A percentile compares a stretch with the other conserved stretches of the same genome.
phyloP scores from a whole-genome alignment of 371 early-diverging fungal genomes.

The Mucor circinelloides region DNA sequence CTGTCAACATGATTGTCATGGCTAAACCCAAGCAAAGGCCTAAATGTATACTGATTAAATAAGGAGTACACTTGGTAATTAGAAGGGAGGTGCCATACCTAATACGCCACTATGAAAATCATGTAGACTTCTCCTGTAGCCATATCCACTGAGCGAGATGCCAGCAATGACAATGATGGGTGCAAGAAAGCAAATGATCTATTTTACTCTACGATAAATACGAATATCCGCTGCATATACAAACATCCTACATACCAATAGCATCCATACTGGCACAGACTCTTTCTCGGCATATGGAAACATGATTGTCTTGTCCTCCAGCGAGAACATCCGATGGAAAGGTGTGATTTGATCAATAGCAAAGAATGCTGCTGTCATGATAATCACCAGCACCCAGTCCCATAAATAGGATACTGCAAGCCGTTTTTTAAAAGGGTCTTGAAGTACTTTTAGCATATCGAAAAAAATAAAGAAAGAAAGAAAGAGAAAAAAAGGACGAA shows the following conservation, averaged over 20 bases:
- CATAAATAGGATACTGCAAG: conserved; percentile 60
- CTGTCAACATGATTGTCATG: conserved; percentile 73
- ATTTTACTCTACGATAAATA: neutral
- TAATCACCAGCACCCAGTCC: conserved; percentile 68
- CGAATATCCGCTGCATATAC: conserved; percentile 25
- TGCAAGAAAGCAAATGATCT: conserved; percentile 49
- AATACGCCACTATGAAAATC: conserved; percentile 72
- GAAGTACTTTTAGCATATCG: conserved; percentile 8
- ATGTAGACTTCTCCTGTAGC: conserved; percentile 54
- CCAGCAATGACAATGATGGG: conserved; percentile 59
- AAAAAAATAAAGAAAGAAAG: conserved; percentile 2
- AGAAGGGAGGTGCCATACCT: conserved; percentile 28
- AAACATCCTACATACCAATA: conserved; percentile 37
- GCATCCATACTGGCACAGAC: conserved; percentile 61
- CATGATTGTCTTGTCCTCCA: conserved; percentile 69
- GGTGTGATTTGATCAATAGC: conserved; percentile 65
- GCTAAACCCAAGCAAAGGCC: conserved; percentile 64
- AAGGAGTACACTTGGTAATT: neutral
- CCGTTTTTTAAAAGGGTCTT: conserved; percentile 30
- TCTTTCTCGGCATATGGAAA: conserved; percentile 65
- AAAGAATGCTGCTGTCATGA: conserved; percentile 61
- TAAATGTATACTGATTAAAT: conserved; percentile 1
- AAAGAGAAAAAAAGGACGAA: neutral
- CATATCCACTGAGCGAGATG: conserved; percentile 33
- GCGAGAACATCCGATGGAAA: conserved; percentile 71